Evolutionary conservation across 1,139 yeast species (phyloP).

Genomic region (Magnusiomyces suaveolens): DNA sequence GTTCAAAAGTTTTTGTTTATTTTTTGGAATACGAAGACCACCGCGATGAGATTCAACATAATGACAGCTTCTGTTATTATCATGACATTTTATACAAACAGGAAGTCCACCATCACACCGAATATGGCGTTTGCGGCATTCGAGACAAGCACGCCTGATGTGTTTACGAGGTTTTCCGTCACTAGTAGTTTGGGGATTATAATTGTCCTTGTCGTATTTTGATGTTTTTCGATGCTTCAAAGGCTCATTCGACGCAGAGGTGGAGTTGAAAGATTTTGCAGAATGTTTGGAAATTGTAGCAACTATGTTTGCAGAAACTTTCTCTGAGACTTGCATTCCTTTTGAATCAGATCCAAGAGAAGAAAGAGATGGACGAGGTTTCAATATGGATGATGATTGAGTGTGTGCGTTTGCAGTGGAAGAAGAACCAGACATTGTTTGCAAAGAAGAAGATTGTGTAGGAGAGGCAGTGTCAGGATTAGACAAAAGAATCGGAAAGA

Average conservation of each 20-base stretch:
- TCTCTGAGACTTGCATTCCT: too few species aligned
- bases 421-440: too few species aligned
- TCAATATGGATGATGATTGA: too few species aligned
- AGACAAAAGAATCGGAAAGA: background rate
- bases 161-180: slow-evolving; percentile 16
- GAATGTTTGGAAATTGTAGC: too few species aligned
- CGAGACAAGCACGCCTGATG: slow-evolving; percentile 15
- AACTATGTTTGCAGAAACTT: too few species aligned
- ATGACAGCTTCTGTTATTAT: slow-evolving; percentile 11
- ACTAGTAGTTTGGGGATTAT: slow-evolving; percentile 8
- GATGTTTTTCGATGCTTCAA: background rate
- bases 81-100: slow-evolving; percentile 13
- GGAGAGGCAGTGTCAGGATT: background rate
- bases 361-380: too few species aligned
- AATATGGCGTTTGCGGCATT: slow-evolving; percentile 15
- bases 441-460: too few species aligned
- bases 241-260: too few species aligned
- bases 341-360: too few species aligned
- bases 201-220: slow-evolving; percentile 1
- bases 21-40: slow-evolving; percentile 15
- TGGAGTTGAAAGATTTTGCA: too few species aligned
- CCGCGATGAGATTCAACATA: slow-evolving; percentile 16
- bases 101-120: slow-evolving; percentile 16
- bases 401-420: too few species aligned
- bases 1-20: slow-evolving; percentile 6